Percentiles rank a stretch among this genome's conserved stretches.
Conservation (phyloP, 1,284 basidiomycete species). For the Trichosporon coremiiforme region DNA sequence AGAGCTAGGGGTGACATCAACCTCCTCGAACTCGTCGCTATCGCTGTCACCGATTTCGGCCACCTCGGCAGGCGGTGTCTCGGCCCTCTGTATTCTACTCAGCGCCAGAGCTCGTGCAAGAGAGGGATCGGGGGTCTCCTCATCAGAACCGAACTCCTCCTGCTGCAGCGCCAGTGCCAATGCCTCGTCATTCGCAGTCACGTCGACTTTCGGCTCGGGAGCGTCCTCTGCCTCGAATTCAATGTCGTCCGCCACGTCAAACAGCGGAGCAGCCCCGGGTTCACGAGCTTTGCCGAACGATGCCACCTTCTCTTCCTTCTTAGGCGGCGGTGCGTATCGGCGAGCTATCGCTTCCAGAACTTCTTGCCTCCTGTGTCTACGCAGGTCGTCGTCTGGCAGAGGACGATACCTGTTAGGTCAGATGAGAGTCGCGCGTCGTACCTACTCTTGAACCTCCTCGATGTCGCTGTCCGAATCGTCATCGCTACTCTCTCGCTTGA, state of each 20-base stretch:
- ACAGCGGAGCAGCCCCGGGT: conserved; percentile 59
- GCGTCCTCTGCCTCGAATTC: conserved; percentile 31
- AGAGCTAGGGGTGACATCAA: conserved; percentile 30
- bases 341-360: conserved; percentile 67
- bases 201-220: neutral
- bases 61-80: conserved; percentile 7
- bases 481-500: conserved; percentile 28
- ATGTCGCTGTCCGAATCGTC: conserved; percentile 42
- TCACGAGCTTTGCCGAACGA: conserved; percentile 42
- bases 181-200: conserved; percentile 51
- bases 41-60: conserved; percentile 23
- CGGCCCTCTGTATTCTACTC: conserved; percentile 33
- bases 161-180: conserved; percentile 53
- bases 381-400: conserved; percentile 65
- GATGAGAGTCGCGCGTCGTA: no score
- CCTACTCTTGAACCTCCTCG: conserved; percentile 27
- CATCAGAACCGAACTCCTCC: conserved; percentile 52
- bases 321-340: conserved; percentile 61
- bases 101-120: conserved; percentile 45
- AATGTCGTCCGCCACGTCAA: conserved; percentile 61
- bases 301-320: conserved; percentile 39
- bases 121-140: conserved; percentile 46
- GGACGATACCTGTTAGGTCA: conserved; percentile 23
- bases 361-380: conserved; percentile 67
- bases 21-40: conserved; percentile 45